Evolutionary conservation across 768 basidiomycete species (phyloP).

Genomic region (Lepiota venenata): DNA sequence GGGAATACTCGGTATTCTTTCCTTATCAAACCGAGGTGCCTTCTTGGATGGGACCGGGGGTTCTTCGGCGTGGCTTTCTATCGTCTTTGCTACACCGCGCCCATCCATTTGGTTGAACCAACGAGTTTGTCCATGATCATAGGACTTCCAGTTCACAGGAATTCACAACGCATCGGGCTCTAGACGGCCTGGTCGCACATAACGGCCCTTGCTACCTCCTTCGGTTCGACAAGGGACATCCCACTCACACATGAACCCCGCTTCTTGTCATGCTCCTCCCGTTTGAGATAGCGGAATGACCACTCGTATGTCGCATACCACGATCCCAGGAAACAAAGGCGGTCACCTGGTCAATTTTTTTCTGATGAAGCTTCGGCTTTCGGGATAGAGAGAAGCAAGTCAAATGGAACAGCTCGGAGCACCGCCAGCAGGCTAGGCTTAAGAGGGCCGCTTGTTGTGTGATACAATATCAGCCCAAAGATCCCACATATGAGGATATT

Average conservation of each 20-base stretch:
- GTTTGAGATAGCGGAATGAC: not conserved
- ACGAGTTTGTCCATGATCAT: slow-evolving; percentile 36
- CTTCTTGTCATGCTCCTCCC: not conserved
- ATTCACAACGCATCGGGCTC: slow-evolving; percentile 22
- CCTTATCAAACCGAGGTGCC: slow-evolving; percentile 23
- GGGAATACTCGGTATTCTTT: slow-evolving; percentile 41
- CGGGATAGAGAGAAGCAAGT: not conserved
- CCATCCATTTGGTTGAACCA: no score
- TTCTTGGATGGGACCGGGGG: slow-evolving; percentile 19
- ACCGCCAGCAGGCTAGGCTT: not conserved
- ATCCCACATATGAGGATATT: slow-evolving; percentile 20
- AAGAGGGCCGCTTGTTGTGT: not conserved
- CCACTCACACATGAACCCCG: not conserved
- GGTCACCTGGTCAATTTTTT: slow-evolving; percentile 2
- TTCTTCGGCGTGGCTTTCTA: no score
- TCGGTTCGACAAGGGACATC: slow-evolving; percentile 30
- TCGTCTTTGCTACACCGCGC: no score
- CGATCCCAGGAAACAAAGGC: not conserved
- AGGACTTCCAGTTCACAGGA: slow-evolving; percentile 45
- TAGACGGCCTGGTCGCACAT: no score
- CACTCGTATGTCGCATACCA: not conserved
- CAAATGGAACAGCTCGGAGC: not conserved
- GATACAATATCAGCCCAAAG: not conserved
- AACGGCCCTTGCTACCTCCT: slow-evolving; percentile 23
- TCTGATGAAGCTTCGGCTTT: not conserved